Evolutionary conservation across 352 stramenopile species (phyloP).

Genomic region (Pythium monospermum): DNA sequence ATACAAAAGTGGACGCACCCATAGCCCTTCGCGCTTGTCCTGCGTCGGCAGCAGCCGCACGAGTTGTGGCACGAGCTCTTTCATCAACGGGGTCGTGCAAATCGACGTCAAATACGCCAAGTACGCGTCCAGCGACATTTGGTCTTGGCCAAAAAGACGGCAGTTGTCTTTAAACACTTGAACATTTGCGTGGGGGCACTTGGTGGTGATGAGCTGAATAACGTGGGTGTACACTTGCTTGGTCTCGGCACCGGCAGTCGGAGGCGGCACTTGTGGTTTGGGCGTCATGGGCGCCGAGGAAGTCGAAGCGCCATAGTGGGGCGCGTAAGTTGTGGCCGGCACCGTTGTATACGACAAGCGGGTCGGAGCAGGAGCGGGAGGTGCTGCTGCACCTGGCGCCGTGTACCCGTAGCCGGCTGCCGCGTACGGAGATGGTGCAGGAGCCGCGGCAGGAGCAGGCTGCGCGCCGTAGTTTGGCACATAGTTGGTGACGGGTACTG

Average conservation of each 20-base stretch:
- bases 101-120: conserved; percentile 82
- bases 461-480: background rate
- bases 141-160: conserved; percentile 78
- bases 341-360: conserved; percentile 20
- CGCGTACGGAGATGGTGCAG: background rate
- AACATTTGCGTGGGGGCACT: conserved; percentile 77
- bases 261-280: conserved; percentile 43
- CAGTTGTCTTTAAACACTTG: conserved; percentile 88
- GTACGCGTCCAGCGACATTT: conserved; percentile 80
- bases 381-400: conserved; percentile 10
- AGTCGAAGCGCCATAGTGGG: conserved; percentile 14
- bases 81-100: conserved; percentile 60
- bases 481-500: background rate
- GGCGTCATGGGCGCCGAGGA: conserved; percentile 27
- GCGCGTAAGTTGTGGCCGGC: conserved; percentile 24
- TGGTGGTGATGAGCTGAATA: conserved; percentile 69
- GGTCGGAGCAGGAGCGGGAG: conserved; percentile 1
- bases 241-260: conserved; percentile 59
- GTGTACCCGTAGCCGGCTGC: conserved; percentile 9
- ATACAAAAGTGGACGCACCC: conserved; percentile 38
- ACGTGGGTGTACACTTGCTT: conserved; percentile 82
- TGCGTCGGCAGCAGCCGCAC: conserved; percentile 78
- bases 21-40: conserved; percentile 79
- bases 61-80: conserved; percentile 76
- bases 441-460: background rate